Base-by-base conservation (phyloP, 345 rosid species). In the Brassica nigra region DNA sequence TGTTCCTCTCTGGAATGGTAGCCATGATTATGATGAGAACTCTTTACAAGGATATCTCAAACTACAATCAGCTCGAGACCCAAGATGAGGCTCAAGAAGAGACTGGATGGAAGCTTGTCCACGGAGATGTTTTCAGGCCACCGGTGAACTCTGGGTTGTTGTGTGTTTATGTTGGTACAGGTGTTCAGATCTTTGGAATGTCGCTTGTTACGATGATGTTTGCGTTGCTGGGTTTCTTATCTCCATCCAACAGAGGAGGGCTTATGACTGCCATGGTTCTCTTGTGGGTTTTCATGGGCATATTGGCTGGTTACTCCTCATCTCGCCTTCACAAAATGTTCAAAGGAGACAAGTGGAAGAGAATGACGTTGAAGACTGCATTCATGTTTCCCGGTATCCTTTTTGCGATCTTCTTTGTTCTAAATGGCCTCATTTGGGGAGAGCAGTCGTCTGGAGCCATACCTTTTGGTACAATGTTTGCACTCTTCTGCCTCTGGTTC, bases 1-100 rank as follows among this genome's bases (percentile, higher is more conserved):
- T 95, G 23, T 95, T 95, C 84, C 97, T 95, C 70, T 95, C 99
- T 78, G 99, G 99, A 52, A 92, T 95, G 97, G 94, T 95, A 81
- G 99, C 99, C 74, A 92, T 95, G 99, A 95, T 95, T 81, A 95
- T 87, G 99, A 90, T 95, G 97, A 91, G 97, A 87, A 95, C 97
- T 15, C 87, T 95, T 5, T 92, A 92, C 84, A 89, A 87, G 88
- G 99, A 95, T 84, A 95, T 95, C 68, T 81, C 99, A 61, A 95
- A 92, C 83, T 95, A 95, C 80, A 92, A 95, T 78, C 99, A 95
- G 84, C 85, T 95, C 71, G 99, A 95, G 78, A 91, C 97, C 70
- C 99, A 95, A 91, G 99, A 95, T 14, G 99, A 92, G 86, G 91
- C 97, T 77, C 97, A 92, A 81, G 98, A 94, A 81, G 98, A 94